Percentiles rank a stretch among this genome's conserved stretches.
Conservation (phyloP, 1,284 basidiomycete species). For the Ganoderma multipileum region DNA sequence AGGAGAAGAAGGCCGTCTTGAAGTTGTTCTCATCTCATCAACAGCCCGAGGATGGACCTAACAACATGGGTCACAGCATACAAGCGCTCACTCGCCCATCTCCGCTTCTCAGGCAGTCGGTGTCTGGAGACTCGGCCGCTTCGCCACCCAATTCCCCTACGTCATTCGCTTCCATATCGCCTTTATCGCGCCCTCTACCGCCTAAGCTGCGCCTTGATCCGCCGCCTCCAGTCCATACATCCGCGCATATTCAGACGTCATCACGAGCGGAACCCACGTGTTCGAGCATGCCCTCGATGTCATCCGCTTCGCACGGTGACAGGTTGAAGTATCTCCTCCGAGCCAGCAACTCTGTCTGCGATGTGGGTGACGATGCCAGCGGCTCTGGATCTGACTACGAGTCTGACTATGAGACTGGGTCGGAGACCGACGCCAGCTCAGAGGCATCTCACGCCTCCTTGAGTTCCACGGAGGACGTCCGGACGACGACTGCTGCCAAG, state of each 20-base stretch:
- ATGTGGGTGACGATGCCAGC: conserved; percentile 20
- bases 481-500: not conserved
- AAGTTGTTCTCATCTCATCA: not conserved
- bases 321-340: not conserved
- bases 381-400: conserved; percentile 25
- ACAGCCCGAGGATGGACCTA: not conserved
- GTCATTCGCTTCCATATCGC: not conserved
- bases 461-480: conserved; percentile 7
- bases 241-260: conserved; percentile 22
- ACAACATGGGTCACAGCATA: not conserved
- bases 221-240: conserved; percentile 18
- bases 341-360: conserved; percentile 13
- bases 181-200: conserved; percentile 10
- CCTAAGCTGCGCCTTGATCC: conserved; percentile 28
- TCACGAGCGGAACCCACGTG: conserved; percentile 9
- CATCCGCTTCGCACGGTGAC: conserved; percentile 18
- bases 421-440: conserved; percentile 21
- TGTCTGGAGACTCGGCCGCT: conserved; percentile 1
- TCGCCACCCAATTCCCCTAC: conserved; percentile 13
- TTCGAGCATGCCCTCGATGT: conserved; percentile 16
- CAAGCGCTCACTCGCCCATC: conserved; percentile 17
- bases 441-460: conserved; percentile 13
- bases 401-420: conserved; percentile 20
- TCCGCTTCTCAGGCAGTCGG: conserved; percentile 5
- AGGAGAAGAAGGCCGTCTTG: conserved; percentile 4